A percentile compares a stretch with the other conserved stretches of the same genome.
These are phyloP conservation scores for Paraphoma chrysanthemicola DNA, from an alignment of 2,329 filamentous ascomycete species.

Conservation along the genomic window DNA sequence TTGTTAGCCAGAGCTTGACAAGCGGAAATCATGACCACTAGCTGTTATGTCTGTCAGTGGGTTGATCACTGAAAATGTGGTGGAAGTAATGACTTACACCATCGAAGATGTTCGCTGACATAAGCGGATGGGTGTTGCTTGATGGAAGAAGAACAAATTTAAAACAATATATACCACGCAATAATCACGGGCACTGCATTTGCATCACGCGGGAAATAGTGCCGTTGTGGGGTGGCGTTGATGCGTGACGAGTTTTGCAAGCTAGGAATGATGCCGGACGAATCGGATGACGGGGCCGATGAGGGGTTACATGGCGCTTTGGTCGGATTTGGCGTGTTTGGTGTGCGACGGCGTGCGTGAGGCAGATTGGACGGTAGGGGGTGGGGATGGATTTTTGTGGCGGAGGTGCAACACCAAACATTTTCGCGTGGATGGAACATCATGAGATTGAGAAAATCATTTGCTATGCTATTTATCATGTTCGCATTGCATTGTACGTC, in stretches of 20 bases:
- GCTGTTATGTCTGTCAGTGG: neutral
- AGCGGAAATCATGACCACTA: slow-evolving; percentile 32
- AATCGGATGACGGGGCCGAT: neutral
- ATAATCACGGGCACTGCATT: too few species aligned
- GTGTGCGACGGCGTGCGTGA: neutral
- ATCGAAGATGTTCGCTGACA: slow-evolving; percentile 23
- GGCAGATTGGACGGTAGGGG: neutral
- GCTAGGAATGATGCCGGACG: neutral
- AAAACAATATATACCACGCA: neutral
- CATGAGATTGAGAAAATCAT: too few species aligned
- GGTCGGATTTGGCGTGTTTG: neutral
- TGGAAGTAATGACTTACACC: slow-evolving; percentile 6
- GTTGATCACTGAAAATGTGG: neutral
- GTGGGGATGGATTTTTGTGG: too few species aligned
- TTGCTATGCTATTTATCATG: too few species aligned
- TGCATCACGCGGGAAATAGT: neutral
- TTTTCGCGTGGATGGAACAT: too few species aligned
- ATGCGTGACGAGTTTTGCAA: neutral
- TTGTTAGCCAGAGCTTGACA: slow-evolving; percentile 14
- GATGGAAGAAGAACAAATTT: slow-evolving; percentile 6
- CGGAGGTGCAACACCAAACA: too few species aligned
- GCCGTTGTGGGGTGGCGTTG: neutral
- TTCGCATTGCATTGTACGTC: neutral
- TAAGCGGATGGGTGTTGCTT: slow-evolving; percentile 18
- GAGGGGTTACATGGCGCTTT: neutral